Evolutionary conservation across 768 basidiomycete genomes (phyloP), one percentile per base, ranked within the genome.

Genomic region (Glaciozyma martinii): DNA sequence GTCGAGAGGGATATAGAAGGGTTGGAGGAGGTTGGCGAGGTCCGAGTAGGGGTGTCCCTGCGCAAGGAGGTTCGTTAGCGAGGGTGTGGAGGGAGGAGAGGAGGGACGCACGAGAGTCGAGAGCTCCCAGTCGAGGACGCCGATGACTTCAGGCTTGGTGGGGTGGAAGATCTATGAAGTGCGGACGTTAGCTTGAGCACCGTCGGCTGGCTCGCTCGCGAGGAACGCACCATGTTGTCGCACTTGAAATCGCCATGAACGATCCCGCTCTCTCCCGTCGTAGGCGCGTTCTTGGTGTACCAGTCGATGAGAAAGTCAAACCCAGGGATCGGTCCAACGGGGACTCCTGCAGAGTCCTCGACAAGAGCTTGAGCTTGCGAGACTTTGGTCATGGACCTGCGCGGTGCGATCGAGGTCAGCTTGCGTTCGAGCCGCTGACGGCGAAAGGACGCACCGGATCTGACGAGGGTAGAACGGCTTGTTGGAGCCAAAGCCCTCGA

Each of bases 201-300:
- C n/a, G n/a, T n/a, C n/a, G n/a, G n/a, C n/a, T n/a, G n/a, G n/a
- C n/a, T n/a, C n/a, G n/a, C n/a, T n/a, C n/a, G n/a, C n/a, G 46
- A 40, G 30, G 10, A 2, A 67, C 77, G 19, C 47, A 97, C 82
- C 68, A 99, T 76, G 76, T 99, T 99, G 77, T 99, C 94, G n/a
- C 94, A 80, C 76, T 99, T 99, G 76, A 89, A 98, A 76, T 99
- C 94, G 32, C 94, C 94, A 75, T 98, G 94, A 8, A 98, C 91
- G 68, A 99, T 85, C n/a, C 73, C 27, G 72, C 63, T 52, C 89
- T 84, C 60, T 82, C 79, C 13, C 92, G 90, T 66, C 93, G 62
- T 66, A 0, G 90, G 92, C 32, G 89, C 77, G 73, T 89, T 82
- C 33, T 77, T 75, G 65, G 79, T 77, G 76, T 91, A 95, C 89